A percentile compares a stretch with the other conserved stretches of the same genome.
These are phyloP conservation scores for Verruconis gallopava DNA, from an alignment of 2,329 filamentous ascomycete species.

Conservation along the genomic window DNA sequence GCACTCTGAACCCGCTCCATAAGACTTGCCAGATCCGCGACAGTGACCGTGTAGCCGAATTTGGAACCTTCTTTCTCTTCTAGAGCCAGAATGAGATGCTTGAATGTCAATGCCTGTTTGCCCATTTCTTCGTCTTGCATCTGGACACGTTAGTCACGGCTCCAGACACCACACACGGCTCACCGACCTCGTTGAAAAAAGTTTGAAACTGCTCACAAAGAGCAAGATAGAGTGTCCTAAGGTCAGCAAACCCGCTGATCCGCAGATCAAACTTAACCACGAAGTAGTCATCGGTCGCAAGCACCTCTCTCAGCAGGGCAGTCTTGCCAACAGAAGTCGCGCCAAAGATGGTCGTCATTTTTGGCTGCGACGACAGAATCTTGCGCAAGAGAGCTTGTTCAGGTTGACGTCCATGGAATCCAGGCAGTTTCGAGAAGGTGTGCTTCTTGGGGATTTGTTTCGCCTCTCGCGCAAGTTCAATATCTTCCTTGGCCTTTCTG, in stretches of 20 bases:
- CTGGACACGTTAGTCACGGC: neutral
- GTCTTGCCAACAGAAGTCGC: slow-evolving; percentile 5
- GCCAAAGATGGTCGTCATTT: slow-evolving; percentile 7
- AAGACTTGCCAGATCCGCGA: slow-evolving; percentile 2
- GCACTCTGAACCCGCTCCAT: slow-evolving; percentile 5
- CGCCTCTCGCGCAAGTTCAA: slow-evolving; percentile 3
- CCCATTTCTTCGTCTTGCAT: slow-evolving; percentile 8
- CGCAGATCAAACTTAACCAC: slow-evolving; percentile 7
- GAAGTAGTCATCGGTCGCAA: slow-evolving; percentile 5
- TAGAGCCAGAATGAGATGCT: slow-evolving; percentile 2
- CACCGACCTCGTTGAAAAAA: slow-evolving; percentile 2
- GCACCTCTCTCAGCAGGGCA: slow-evolving; percentile 5
- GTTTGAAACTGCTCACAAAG: slow-evolving; percentile 7
- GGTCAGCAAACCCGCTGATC: slow-evolving; percentile 6
- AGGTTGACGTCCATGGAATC: slow-evolving; percentile 5
- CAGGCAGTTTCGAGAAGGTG: slow-evolving; percentile 5
- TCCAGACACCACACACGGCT: no score
- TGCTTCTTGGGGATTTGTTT: slow-evolving; percentile 8
- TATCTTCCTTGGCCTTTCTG: slow-evolving; percentile 5
- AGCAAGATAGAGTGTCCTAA: slow-evolving; percentile 6
- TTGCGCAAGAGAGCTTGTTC: slow-evolving; percentile 2
- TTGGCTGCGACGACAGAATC: neutral
- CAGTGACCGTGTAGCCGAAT: slow-evolving; percentile 2
- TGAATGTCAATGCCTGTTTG: slow-evolving; percentile 2
- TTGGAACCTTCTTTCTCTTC: slow-evolving; percentile 4